A percentile compares a stretch with the other conserved stretches of the same genome.
Evolutionary conservation across 495 filamentous ascomycete genomes (phyloP).

Genomic region (Copromyces sp.): DNA sequence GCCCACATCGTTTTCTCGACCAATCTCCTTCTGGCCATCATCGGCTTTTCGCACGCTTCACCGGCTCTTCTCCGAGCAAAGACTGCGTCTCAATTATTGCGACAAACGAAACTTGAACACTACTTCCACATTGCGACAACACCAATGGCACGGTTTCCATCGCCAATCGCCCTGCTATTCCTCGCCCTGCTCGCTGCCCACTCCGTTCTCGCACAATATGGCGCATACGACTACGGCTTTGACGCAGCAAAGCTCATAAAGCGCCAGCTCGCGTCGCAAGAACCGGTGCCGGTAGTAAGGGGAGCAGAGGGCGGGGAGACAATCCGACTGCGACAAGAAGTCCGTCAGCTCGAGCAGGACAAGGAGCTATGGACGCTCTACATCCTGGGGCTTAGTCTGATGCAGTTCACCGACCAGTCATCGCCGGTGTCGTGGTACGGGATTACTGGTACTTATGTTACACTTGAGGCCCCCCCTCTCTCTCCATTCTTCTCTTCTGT

Average conservation of each 20-base stretch:
- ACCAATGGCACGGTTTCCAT: conserved; percentile 5
- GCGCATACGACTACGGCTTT: conserved; percentile 33
- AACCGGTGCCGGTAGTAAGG: conserved; percentile 10
- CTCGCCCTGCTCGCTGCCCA: background rate
- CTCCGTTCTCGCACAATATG: conserved; percentile 9
- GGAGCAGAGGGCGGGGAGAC: conserved; percentile 6
- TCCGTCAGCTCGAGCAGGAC: conserved; percentile 47
- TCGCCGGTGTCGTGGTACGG: conserved; percentile 51
- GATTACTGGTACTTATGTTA: conserved; percentile 27
- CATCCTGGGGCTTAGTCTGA: conserved; percentile 41
- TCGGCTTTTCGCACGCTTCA: background rate
- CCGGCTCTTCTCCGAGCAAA: background rate
- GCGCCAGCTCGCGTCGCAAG: conserved; percentile 11
- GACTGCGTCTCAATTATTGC: background rate
- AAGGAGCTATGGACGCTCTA: conserved; percentile 49
- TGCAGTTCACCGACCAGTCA: conserved; percentile 45
- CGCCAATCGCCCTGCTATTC: background rate
- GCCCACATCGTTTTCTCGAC: background rate
- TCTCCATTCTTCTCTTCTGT: background rate
- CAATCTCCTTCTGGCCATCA: background rate
- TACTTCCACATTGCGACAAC: background rate
- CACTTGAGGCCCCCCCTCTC: conserved; percentile 2
- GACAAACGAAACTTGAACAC: background rate
- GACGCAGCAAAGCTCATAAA: conserved; percentile 17
- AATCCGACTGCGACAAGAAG: conserved; percentile 32